Conservation (phyloP, 208 protist species). For the Acanthamoeba triangularis region DNA sequence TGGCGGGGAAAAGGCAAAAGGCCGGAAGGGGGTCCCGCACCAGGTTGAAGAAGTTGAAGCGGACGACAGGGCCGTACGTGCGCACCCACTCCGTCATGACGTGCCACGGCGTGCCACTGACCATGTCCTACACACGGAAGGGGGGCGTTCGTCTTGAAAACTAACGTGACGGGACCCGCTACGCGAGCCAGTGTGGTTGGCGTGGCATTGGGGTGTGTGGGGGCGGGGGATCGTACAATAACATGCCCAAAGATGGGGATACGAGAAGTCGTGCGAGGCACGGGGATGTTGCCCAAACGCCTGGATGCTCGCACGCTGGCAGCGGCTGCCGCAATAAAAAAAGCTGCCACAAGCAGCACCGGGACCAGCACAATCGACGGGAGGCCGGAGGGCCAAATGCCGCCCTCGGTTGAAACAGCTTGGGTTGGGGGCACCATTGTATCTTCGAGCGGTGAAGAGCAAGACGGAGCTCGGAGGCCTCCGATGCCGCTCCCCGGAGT, state of each 20-base stretch:
- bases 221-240: not conserved
- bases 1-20: not conserved
- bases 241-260: constrained; percentile 35
- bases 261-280: not conserved
- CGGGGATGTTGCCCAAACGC: not conserved
- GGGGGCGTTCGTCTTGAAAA: not conserved
- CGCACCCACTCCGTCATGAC: constrained; percentile 24
- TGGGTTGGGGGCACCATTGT: too few relatives aligned
- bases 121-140: constrained; percentile 21
- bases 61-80: not conserved
- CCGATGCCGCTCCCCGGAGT: too few relatives aligned
- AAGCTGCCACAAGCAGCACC: too few relatives aligned
- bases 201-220: not conserved
- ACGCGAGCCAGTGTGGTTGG: too few relatives aligned
- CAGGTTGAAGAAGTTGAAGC: constrained; percentile 4
- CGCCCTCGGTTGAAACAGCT: too few relatives aligned
- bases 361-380: too few relatives aligned
- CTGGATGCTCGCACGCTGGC: not conserved
- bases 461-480: too few relatives aligned
- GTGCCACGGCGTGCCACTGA: constrained; percentile 22
- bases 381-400: too few relatives aligned
- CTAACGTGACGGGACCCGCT: not conserved
- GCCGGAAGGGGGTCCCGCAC: not conserved
- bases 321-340: not conserved
- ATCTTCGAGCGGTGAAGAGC: too few relatives aligned